Evolutionary conservation across 73 alveolate genomes (phyloP), one percentile per base, ranked within the genome.

Genomic region (Symbiodinium natans): DNA sequence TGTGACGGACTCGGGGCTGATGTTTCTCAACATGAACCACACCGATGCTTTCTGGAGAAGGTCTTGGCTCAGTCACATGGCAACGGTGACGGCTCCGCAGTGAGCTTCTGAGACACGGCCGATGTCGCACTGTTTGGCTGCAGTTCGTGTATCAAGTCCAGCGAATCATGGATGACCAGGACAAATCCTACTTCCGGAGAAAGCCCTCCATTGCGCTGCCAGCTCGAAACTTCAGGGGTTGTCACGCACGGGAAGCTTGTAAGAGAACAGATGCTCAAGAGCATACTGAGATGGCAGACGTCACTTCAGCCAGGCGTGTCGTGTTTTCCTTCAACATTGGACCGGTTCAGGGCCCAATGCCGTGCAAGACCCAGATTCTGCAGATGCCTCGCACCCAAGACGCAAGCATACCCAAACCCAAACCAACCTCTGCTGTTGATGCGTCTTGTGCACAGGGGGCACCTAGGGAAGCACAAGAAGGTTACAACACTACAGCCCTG

Each of bases 31-130:
- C 59, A n/a, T 13, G 71, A 5, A n/a, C n/a, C n/a, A n/a, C n/a
- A n/a, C n/a, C n/a, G n/a, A n/a, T n/a, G n/a, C n/a, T n/a, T n/a
- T n/a, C n/a, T n/a, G n/a, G n/a, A 4, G 36, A 15, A 88, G 95
- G 95, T 92, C 98, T 63, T 92, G 98, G 98, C 98, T 92, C 31
- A 92, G 98, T 43, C 98, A 92, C 80, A 92, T 92, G 98, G 98
- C 98, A 4, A 92, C 98, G 10, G 98, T 92, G 89, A 92, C 98
- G 3, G 88, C 98, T 3, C 98, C 98, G 6, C 87, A 74, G 89
- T 31, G 40, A 21, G 86, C 74, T 27, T 27, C 95, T 88, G 42
- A 36, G 59, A 41, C 21, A 1, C 27, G 1, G 27, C 46, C 52
- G 31, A 21, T 29, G 46, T 75, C 86, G 40, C 33, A n/a, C 68